A percentile compares a stretch with the other conserved stretches of the same genome.
Evolutionary conservation across 805 yeast genomes (phyloP).

Genomic region (Blastobotrys chiropterorum): DNA sequence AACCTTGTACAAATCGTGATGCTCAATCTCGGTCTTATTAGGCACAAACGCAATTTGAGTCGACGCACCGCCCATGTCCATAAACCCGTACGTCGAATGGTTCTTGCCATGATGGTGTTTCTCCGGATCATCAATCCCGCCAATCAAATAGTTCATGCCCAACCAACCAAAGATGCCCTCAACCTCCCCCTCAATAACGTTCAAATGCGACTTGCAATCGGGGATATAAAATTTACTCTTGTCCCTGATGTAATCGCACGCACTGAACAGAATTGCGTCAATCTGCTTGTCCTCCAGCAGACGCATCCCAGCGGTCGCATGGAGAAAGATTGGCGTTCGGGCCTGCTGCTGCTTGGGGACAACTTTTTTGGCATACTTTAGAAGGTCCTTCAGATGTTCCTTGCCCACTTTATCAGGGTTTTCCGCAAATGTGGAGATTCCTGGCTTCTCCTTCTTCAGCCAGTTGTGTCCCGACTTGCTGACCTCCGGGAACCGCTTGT

Average conservation of each 20-base stretch:
- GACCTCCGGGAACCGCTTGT: slow-evolving; percentile 17
- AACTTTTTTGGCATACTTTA: slow-evolving; percentile 61
- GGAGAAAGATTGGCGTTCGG: slow-evolving; percentile 77
- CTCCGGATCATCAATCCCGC: slow-evolving; percentile 40
- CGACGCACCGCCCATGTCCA: slow-evolving; percentile 99
- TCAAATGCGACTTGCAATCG: slow-evolving; percentile 63
- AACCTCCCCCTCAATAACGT: slow-evolving; percentile 86
- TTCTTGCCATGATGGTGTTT: slow-evolving; percentile 20
- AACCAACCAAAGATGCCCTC: slow-evolving; percentile 97
- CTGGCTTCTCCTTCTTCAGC: slow-evolving; percentile 71
- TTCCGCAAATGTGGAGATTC: slow-evolving; percentile 65
- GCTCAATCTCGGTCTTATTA: slow-evolving; percentile 47
- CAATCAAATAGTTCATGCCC: slow-evolving; percentile 77
- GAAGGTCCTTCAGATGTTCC: slow-evolving; percentile 55
- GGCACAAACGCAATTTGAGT: slow-evolving; percentile 95
- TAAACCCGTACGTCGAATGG: slow-evolving; percentile 66
- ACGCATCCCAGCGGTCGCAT: slow-evolving; percentile 97
- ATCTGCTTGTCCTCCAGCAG: slow-evolving; percentile 53
- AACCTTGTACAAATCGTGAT: slow-evolving; percentile 68
- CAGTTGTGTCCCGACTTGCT: slow-evolving; percentile 39
- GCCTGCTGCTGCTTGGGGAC: slow-evolving; percentile 57
- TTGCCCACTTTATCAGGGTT: slow-evolving; percentile 46
- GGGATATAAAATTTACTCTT: slow-evolving; percentile 52
- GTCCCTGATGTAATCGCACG: slow-evolving; percentile 52
- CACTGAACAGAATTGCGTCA: slow-evolving; percentile 45